These are phyloP conservation scores for Crassisporium funariophilum DNA, from an alignment of 768 basidiomycete genomes.

Conservation along the genomic window DNA sequence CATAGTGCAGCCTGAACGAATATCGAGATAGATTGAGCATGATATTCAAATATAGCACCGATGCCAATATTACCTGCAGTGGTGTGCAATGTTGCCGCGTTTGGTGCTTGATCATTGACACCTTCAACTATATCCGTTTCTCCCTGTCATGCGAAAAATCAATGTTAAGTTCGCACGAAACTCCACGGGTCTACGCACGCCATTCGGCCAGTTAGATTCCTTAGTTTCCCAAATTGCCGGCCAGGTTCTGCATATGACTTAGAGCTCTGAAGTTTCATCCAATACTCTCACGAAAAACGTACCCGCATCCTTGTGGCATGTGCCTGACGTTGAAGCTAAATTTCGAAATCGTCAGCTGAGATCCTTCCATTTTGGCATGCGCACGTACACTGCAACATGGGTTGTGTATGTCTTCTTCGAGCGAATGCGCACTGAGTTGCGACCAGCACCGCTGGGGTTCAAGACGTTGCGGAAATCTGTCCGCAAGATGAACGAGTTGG, in stretches of 20 bases:
- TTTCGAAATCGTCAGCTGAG: not conserved
- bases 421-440: conserved; percentile 55
- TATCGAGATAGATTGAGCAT: conserved; percentile 25
- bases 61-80: conserved; percentile 46
- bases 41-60: conserved; percentile 42
- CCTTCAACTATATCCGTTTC: conserved; percentile 46
- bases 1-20: conserved; percentile 32
- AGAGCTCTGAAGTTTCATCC: not conserved
- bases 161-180: not conserved
- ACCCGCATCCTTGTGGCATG: conserved; percentile 41
- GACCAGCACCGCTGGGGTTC: conserved; percentile 47
- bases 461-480: conserved; percentile 51
- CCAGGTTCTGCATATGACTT: conserved; percentile 34
- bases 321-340: conserved; percentile 38
- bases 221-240: conserved; percentile 61
- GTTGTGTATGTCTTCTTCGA: conserved; percentile 53
- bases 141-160: conserved; percentile 23
- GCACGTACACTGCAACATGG: conserved; percentile 54
- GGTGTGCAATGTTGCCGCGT: conserved; percentile 40
- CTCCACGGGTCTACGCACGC: conserved; percentile 21
- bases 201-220: conserved; percentile 50
- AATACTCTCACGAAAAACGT: conserved; percentile 4
- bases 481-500: conserved; percentile 53
- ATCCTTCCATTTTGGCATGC: not conserved
- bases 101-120: conserved; percentile 39